Conservation (phyloP, 371 early-diverging fungal genomes). For the Cokeromyces recurvatus region DNA sequence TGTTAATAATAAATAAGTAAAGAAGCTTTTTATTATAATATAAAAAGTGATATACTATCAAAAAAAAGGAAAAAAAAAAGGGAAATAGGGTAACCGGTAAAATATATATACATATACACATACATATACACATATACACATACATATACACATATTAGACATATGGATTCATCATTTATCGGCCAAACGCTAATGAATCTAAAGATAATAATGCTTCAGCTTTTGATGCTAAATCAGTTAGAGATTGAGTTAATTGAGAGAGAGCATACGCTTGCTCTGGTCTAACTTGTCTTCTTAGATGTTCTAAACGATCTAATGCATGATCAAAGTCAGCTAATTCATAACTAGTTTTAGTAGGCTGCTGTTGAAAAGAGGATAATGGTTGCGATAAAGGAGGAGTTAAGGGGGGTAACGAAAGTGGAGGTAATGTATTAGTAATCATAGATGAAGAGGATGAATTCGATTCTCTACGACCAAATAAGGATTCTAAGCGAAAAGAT, state of each 20-base stretch:
- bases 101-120: too few relatives aligned
- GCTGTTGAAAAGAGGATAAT: background rate
- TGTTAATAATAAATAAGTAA: too few relatives aligned
- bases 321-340: conserved; percentile 29
- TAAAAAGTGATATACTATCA: too few relatives aligned
- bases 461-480: conserved; percentile 13
- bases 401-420: conserved; percentile 13
- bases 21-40: too few relatives aligned
- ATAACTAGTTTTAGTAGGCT: conserved; percentile 1
- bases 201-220: conserved; percentile 25
- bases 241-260: conserved; percentile 21
- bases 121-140: too few relatives aligned
- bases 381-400: conserved; percentile 6
- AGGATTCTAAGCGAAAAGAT: conserved; percentile 21
- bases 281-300: conserved; percentile 27
- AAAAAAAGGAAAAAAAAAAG: too few relatives aligned
- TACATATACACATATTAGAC: too few relatives aligned
- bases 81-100: too few relatives aligned
- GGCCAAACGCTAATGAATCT: conserved; percentile 23
- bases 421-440: background rate
- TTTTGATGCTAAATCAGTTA: conserved; percentile 24
- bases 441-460: conserved; percentile 9
- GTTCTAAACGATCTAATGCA: conserved; percentile 18
- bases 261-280: conserved; percentile 31
- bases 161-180: too few relatives aligned